Conservation (phyloP, 2,329 filamentous ascomycete genomes). For the Arachnomyces sp. region DNA sequence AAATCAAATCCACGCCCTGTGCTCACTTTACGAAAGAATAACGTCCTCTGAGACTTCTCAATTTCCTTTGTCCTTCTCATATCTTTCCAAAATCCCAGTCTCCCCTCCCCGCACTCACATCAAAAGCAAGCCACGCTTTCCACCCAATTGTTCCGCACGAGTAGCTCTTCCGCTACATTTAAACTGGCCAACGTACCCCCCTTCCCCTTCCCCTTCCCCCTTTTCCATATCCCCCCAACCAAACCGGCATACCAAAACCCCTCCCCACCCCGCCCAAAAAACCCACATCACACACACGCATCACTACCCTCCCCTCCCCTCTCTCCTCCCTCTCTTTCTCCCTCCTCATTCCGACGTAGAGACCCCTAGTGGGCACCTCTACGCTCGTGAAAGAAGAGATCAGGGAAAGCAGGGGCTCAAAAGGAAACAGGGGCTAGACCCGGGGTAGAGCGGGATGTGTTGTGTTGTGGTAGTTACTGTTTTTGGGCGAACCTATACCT, state of each 20-base stretch:
- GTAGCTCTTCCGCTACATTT: too few relatives aligned
- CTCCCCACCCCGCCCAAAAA: constrained; percentile 1
- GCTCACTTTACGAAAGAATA: too few relatives aligned
- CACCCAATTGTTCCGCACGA: too few relatives aligned
- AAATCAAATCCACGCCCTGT: too few relatives aligned
- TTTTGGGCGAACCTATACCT: neutral
- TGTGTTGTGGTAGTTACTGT: constrained; percentile 3
- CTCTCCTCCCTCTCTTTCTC: constrained; percentile 1
- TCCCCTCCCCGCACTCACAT: too few relatives aligned
- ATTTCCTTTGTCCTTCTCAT: too few relatives aligned
- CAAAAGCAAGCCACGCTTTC: too few relatives aligned
- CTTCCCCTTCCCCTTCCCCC: neutral
- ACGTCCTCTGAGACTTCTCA: too few relatives aligned
- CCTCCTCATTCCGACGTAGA: neutral
- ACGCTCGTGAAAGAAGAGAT: neutral
- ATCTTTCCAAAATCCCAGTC: too few relatives aligned
- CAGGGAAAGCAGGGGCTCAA: neutral
- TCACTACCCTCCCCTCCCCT: constrained; percentile 2
- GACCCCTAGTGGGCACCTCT: neutral
- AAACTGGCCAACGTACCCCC: too few relatives aligned
- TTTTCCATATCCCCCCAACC: constrained; percentile 11
- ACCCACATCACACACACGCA: neutral
- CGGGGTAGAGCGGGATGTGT: too few relatives aligned
- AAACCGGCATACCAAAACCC: constrained; percentile 12
- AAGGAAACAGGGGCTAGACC: neutral